Percentiles rank a stretch among this genome's conserved stretches.
phyloP scores from a whole-genome alignment of 257 asterid species.

The Avicennia marina region DNA sequence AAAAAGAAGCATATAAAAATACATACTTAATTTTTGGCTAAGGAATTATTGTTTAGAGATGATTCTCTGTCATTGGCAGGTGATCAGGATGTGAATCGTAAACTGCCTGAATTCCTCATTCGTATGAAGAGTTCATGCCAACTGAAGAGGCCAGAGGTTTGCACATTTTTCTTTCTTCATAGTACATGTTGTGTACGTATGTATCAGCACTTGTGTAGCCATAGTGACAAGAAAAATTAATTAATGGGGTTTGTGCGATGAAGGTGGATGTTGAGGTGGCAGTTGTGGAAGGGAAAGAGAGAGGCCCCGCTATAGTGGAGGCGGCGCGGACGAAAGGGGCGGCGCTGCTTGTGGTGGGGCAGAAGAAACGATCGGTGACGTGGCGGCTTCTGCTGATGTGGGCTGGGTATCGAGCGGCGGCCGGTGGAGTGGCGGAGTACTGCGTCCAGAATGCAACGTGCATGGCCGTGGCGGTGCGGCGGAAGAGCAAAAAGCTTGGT shows the following conservation, averaged over 20 bases:
- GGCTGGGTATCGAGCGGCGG: conserved; percentile 23
- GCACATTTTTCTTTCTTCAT: too few relatives aligned
- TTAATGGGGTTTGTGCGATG: too few relatives aligned
- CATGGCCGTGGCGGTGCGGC: conserved; percentile 66
- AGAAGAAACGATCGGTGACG: conserved; percentile 45
- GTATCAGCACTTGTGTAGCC: too few relatives aligned
- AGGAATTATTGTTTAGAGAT: too few relatives aligned
- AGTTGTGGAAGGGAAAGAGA: conserved; percentile 58
- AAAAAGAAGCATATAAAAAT: too few relatives aligned
- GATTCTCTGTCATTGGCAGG: too few relatives aligned
- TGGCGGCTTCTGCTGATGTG: conserved; percentile 61
- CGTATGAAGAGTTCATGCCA: conserved; percentile 55
- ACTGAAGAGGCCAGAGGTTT: conserved; percentile 72
- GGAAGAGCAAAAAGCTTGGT: conserved; percentile 45
- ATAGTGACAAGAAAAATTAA: too few relatives aligned
- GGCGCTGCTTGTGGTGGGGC: conserved; percentile 76
- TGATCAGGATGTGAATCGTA: conserved; percentile 36
- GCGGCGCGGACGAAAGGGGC: conserved; percentile 48
- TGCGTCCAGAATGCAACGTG: conserved; percentile 57
- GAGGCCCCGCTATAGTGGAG: conserved; percentile 59
- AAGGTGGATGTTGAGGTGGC: conserved; percentile 76
- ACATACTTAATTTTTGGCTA: too few relatives aligned
- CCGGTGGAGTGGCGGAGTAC: conserved; percentile 33
- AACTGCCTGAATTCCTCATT: conserved; percentile 48
- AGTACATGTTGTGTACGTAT: too few relatives aligned